These are phyloP conservation scores for Blakeslea trispora DNA, from an alignment of 371 early-diverging fungal genomes.

Conservation along the genomic window DNA sequence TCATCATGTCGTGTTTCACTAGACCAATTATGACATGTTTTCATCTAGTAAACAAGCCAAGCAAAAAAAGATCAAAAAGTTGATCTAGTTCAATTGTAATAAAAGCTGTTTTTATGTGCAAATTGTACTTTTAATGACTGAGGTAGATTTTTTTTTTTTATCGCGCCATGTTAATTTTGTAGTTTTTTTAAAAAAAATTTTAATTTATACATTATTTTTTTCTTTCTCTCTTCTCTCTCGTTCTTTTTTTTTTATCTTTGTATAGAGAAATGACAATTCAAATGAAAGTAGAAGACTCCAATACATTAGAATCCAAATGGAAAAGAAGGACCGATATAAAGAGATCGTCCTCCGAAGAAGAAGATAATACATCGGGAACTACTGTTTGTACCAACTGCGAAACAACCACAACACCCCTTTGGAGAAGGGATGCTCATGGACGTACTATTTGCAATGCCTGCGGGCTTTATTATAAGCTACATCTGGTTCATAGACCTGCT, in stretches of 20 bases:
- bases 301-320: too few species aligned
- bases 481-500: slow-evolving; percentile 61
- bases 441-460: slow-evolving; percentile 81
- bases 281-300: not conserved
- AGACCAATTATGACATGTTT: too few species aligned
- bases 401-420: slow-evolving; percentile 79
- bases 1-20: too few species aligned
- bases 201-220: not conserved
- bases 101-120: too few species aligned
- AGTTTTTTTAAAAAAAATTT: not conserved
- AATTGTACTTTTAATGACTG: too few species aligned
- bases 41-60: too few species aligned
- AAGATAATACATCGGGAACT: slow-evolving; percentile 1
- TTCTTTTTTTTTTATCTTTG: not conserved
- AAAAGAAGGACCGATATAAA: too few species aligned
- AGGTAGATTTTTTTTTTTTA: too few species aligned
- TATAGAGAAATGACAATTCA: not conserved
- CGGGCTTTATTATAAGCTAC: slow-evolving; percentile 78
- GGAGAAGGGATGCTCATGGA: slow-evolving; percentile 74
- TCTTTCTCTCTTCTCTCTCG: not conserved
- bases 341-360: not conserved
- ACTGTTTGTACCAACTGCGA: slow-evolving; percentile 73
- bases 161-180: not conserved
- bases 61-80: too few species aligned
- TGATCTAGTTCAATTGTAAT: too few species aligned